Evolutionary conservation across 352 stramenopile species (phyloP).

Genomic region (Phytophthora chlamydospora): DNA sequence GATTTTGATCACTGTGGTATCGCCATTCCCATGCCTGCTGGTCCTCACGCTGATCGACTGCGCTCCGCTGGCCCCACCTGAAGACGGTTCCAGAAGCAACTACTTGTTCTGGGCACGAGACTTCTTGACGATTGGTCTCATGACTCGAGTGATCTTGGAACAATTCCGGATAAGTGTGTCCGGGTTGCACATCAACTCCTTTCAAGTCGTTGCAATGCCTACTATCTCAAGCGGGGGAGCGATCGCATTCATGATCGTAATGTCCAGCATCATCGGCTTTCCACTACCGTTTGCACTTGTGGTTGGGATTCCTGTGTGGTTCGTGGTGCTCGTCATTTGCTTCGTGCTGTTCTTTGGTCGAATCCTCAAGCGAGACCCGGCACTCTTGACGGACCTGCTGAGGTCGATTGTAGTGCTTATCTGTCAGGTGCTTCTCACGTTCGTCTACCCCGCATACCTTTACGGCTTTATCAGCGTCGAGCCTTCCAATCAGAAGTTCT

Average conservation of each 20-base stretch:
- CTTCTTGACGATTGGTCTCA: constrained; percentile 34
- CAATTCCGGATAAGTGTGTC: constrained; percentile 33
- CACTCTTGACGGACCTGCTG: constrained; percentile 17
- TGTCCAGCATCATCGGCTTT: constrained; percentile 38
- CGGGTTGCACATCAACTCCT: constrained; percentile 6
- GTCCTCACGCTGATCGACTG: constrained; percentile 36
- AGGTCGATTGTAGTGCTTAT: constrained; percentile 34
- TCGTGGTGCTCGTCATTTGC: constrained; percentile 18
- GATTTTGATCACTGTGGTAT: constrained; percentile 17
- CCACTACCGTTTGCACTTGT: constrained; percentile 47
- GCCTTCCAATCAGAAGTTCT: constrained; percentile 23
- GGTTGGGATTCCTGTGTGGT: constrained; percentile 31
- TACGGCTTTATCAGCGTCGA: constrained; percentile 34
- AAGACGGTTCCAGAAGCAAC: constrained; percentile 35
- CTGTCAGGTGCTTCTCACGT: constrained; percentile 36
- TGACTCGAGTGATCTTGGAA: constrained; percentile 38
- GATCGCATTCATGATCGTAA: constrained; percentile 22
- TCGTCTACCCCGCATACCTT: constrained; percentile 53
- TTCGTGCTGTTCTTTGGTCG: constrained; percentile 27
- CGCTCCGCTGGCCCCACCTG: constrained; percentile 20
- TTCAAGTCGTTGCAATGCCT: constrained; percentile 14
- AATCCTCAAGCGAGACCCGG: constrained; percentile 19
- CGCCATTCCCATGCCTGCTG: constrained; percentile 38
- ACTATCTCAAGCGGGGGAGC: constrained; percentile 19
- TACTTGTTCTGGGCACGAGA: constrained; percentile 41